Evolutionary conservation across 768 basidiomycete genomes (phyloP), one percentile per base, ranked within the genome.

Genomic region (Dacryopinax spathularia): DNA sequence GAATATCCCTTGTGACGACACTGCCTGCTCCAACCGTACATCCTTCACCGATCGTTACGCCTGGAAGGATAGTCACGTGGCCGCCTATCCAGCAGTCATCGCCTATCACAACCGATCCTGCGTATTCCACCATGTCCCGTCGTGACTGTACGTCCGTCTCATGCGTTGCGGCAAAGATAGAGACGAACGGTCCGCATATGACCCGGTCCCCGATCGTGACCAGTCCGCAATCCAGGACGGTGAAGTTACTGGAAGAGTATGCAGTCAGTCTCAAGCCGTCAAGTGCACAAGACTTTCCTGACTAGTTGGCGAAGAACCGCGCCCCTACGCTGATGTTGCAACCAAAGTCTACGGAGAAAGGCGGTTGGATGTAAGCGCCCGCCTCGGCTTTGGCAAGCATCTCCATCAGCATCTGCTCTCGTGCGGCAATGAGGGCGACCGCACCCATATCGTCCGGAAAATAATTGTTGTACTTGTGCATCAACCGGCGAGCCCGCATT

Each of bases 31-130:
- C 75, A 16, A 76, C 65, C 1, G 71, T 72, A 0, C 25, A 34
- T 0, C 75, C 75, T 25, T 70, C 43, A 0, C 75, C 75, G 13
- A 76, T 72, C 22, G 65, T 73, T 1, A 75, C 72, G 1, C 72
- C 71, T 1, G 71, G 68, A 1, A 70, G 48, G 25, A 76, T 66
- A 31, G 68, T 69, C 0, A 69, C 74, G 15, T 66, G 65, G 0
- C 71, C 75, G 0, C 74, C 74, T 25, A 77, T 68, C 76, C 76
- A 77, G 64, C 71, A 72, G 63, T 77, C 75, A 13, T 72, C 66
- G 5, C 71, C 75, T 25, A 76, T 73, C 1, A 33, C 60, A 36
- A 76, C 70, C 15, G 72, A 68, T 35, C 68, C 68, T 15, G 73
- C 71, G 63, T 66, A 68, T 66, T 76, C 74, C 27, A 67, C 66